Evolutionary conservation across 345 rosid genomes (phyloP), one percentile per base, ranked within the genome.

Genomic region (Pistacia vera): DNA sequence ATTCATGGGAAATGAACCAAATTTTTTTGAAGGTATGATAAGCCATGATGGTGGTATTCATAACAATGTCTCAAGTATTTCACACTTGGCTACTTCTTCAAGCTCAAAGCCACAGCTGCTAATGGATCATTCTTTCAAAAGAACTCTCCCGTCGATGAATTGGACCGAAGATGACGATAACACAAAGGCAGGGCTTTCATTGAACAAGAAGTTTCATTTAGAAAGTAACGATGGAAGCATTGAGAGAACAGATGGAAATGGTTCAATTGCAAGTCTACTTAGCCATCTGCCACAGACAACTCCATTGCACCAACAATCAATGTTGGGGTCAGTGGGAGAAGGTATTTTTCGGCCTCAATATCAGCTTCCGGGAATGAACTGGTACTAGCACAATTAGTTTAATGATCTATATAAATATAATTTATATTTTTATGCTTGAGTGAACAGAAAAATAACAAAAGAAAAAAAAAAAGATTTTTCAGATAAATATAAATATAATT

Each of bases 301-400:
- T 57, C 68, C 81, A 14, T 75, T 81, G 81, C 94, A 86, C 71
- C 90, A 80, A 17, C 92, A 88, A 17, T 4, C 88, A 52, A 65
- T 77, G 63, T 20, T 85, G 49, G 96, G 91, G 66, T 71, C 89
- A 25, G 16, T 88, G 17, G 90, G 90, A 5, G 93, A 92, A 56
- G 91, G 87, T 2, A 66, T 82, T 54, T 86, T 83, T 71, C 83
- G 93, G 78, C 87, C 88, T 64, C 83, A 90, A 25, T 88, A 83
- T 73, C 95, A 91, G 71, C 78, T 88, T 59, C 58, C 90, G 7
- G 95, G 94, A 67, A 76, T 92, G 76, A 95, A 91, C 82, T 92
- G 98, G 97, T 90, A 83, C 80, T 70, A 54, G 57, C 8, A 51
- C 3, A 13, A 93, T 65, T 92, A 84, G 76, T 75, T 63, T 67